Percentiles rank a stretch among this genome's conserved stretches.
phyloP scores from a whole-genome alignment of 2,329 filamentous ascomycete species.

The Fragosphaeria purpurea region DNA sequence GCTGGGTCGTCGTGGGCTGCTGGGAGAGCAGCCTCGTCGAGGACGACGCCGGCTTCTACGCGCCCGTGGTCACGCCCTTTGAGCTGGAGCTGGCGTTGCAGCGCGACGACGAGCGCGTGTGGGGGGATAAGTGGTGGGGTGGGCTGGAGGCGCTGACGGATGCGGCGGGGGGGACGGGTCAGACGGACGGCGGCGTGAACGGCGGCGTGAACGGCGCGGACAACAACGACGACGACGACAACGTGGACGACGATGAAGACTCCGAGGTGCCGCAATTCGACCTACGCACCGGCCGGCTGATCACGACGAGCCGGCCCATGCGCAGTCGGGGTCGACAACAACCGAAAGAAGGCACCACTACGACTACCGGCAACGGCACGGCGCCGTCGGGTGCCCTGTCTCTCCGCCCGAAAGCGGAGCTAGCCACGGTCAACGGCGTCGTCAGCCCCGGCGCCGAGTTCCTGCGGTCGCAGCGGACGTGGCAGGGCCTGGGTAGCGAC shows the following conservation, averaged over 20 bases:
- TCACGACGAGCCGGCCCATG: slow-evolving; percentile 72
- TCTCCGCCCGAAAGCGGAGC: slow-evolving; percentile 48
- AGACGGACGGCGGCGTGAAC: slow-evolving; percentile 16
- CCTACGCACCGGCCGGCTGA: slow-evolving; percentile 73
- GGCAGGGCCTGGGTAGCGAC: slow-evolving; percentile 86
- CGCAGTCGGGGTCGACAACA: slow-evolving; percentile 16
- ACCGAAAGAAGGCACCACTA: too few species aligned
- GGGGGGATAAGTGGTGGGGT: slow-evolving; percentile 82
- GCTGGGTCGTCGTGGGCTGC: slow-evolving; percentile 95
- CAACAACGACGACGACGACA: slow-evolving; percentile 14
- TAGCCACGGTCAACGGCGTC: slow-evolving; percentile 74
- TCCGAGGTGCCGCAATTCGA: slow-evolving; percentile 86
- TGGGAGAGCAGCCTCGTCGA: slow-evolving; percentile 95
- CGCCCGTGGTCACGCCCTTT: slow-evolving; percentile 88
- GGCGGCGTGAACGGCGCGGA: slow-evolving; percentile 7
- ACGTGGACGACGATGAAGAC: slow-evolving; percentile 46
- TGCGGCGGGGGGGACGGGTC: slow-evolving; percentile 14
- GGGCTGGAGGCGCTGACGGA: slow-evolving; percentile 60
- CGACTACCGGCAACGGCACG: slow-evolving; percentile 11
- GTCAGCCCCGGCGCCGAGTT: slow-evolving; percentile 89
- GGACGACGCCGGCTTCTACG: slow-evolving; percentile 71
- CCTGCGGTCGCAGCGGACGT: slow-evolving; percentile 70
- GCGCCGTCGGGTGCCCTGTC: slow-evolving; percentile 42
- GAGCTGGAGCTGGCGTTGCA: slow-evolving; percentile 73
- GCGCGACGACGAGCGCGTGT: slow-evolving; percentile 65